Base-by-base conservation (phyloP, 495 filamentous ascomycete species). In the Neurospora cerealis region DNA sequence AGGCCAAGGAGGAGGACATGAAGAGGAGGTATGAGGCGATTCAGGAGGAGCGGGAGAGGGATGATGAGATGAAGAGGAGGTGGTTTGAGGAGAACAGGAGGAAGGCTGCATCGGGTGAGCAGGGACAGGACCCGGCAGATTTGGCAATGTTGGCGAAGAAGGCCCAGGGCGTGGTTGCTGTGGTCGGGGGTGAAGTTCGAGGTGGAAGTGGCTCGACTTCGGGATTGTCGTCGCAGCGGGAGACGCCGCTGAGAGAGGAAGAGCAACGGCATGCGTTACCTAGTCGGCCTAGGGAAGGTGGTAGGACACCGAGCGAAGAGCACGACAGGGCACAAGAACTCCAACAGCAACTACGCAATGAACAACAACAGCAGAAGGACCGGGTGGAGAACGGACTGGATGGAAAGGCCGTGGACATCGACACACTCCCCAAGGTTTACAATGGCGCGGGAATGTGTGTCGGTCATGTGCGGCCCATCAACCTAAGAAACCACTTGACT, bases 401-500 rank as follows among this genome's bases (percentile, higher is more conserved):
- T 36, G 28, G 28, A 66, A 34, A 32, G 5, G 48, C 24, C 24
- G 48, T 60, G 11, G 48, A 60, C 48, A 6, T 28, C 0, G 48
- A 60, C 10, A 66, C 34, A 66, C 54, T 66, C 0, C 54, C 54
- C 54, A 66, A 66, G 15, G 54, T 66, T 19, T 66, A 66, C 13
- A 66, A 75, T 42, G 73, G 54, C 5, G 72, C 71, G 1, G 79
- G 78, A 5, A 42, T 54, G 0, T 9, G 77, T 1, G 44, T 81
- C 3, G 79, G 77, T 0, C 69, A 40, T n/a, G 24, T 80, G 8
- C 74, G 70, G 17, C 71, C 44, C 17, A 74, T 74, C 11, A 70
- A 71, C 37, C 60, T 69, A 17, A 28, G 70, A 34, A 78, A 80
- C 70, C 48, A 71, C 10, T 73, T 74, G 70, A 72, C 77, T 17